Percentiles rank a stretch among this genome's conserved stretches.
Evolutionary conservation across 208 protist species (phyloP).

Genomic region (Crithidia mellificae): DNA sequence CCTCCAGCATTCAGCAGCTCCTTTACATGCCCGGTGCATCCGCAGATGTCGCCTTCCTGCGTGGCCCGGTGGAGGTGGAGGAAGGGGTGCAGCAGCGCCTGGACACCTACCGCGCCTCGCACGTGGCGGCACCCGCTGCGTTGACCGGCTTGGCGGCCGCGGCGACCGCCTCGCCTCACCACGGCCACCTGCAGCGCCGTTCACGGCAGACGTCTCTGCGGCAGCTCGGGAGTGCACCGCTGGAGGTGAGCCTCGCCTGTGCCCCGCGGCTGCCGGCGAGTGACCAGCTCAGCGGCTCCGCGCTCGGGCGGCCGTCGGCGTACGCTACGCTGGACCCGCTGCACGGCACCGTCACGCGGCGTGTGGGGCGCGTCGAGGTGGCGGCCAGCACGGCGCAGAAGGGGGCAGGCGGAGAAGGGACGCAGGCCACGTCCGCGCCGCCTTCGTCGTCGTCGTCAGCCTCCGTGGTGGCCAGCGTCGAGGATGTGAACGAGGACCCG

Average conservation of each 20-base stretch:
- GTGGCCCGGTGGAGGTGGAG: conserved; percentile 19
- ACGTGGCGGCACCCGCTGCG: conserved; percentile 1
- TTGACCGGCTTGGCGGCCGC: conserved; percentile 7
- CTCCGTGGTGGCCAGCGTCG: conserved; percentile 14
- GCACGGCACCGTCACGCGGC: conserved; percentile 24
- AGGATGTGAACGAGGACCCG: conserved; percentile 34
- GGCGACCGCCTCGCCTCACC: background rate
- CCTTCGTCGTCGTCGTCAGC: background rate
- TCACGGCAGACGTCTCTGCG: conserved; percentile 34
- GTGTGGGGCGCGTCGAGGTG: conserved; percentile 16
- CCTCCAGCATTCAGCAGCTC: conserved; percentile 9
- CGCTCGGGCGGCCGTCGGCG: conserved; percentile 52
- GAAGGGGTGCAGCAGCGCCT: conserved; percentile 36
- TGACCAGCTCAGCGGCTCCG: conserved; percentile 62
- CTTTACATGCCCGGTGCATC: conserved; percentile 8
- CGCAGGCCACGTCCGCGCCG: too few species aligned
- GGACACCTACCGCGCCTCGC: conserved; percentile 26
- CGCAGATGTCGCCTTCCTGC: conserved; percentile 9
- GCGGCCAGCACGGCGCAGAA: conserved; percentile 7
- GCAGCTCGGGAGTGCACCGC: conserved; percentile 38
- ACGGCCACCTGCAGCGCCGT: background rate
- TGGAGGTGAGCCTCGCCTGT: conserved; percentile 27
- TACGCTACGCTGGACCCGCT: conserved; percentile 42
- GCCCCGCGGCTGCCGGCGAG: conserved; percentile 46
- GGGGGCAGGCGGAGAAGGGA: too few species aligned